Base-by-base conservation (phyloP, 2,329 filamentous ascomycete genomes). In the Balansia obtecta region DNA sequence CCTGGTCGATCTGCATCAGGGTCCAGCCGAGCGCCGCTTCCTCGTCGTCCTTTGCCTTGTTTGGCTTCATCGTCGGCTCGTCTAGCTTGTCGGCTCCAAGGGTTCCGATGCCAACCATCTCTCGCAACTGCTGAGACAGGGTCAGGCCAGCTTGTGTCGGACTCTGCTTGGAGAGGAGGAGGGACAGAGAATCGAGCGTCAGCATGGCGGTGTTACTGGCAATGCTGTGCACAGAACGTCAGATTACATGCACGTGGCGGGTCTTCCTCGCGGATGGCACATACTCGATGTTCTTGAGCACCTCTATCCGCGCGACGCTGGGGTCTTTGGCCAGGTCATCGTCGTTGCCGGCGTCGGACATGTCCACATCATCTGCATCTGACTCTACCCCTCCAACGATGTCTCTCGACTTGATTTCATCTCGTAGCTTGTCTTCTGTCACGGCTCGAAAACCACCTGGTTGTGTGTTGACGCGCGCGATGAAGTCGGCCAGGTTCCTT, bases 161-260 rank as follows among this genome's bases (percentile, higher is more conserved):
- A n/a, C 74, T 74, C 61, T 93, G 80, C 63, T 89, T 90, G n/a
- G 87, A 88, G 15, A 93, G 73, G 1, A 95, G 74, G 7, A 95
- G 76, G 32, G 89, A 95, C 50, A 95, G 70, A 59, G 90, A 87
- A 64, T 95, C 88, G 59, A 94, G 79, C 7, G 83, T 81, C 53
- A 86, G 75, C 61, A 85, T 73, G 40, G 83, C 76, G 49, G 80
- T 77, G 56, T 84, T 78, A 50, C 61, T 59, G 30, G 67, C 67
- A 45, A 67, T 56, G 40, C 67, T 69, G 52, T 7, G 42, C 44
- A 10, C 10, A 33, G 11, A 10, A 4, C 18, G 48, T 50, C 50
- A 50, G 52, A 34, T 50, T 53, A 33, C 37, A 32, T 30, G 4
- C 18, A 13, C 10, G 45, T 2, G 6, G 34, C 20, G 16, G 16